Base-by-base conservation (phyloP, 768 basidiomycete genomes). In the Daedaleopsis nitida region DNA sequence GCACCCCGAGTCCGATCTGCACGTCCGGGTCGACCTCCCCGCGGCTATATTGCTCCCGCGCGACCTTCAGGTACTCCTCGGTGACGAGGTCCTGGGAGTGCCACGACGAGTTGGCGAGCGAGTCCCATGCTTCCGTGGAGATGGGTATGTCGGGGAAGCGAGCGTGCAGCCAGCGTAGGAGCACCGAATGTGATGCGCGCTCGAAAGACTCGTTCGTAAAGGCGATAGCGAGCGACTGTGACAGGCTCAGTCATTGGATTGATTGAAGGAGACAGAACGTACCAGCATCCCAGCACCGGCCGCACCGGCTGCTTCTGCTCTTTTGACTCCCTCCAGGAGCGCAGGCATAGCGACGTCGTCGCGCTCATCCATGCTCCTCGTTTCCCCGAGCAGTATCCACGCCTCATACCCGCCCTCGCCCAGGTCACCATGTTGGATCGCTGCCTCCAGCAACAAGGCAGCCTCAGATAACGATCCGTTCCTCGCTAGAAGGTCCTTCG, bases 141-240 rank as follows among this genome's bases (percentile, higher is more conserved):
- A 91, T 76, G 45, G 74, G 78, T 62, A 81, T 79, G 21, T 76
- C 78, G 10, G 85, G 89, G 74, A 83, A 88, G 50, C 83, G 83
- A 39, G 88, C 83, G 57, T 77, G 76, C 52, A 98, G 78, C 92
- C 94, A 98, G 35, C 89, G 89, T 52, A 96, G 83, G 16, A 99
- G 83, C 79, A 89, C 92, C 0, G 86, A 77, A 70, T 96, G 86
- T 3, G 96, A 90, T 8, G 88, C 95, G 12, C 90, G 81, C 68
- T 98, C 96, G 67, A 88, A 90, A 0, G 86, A 85, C 75, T 98
- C 96, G 69, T 98, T 99, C 35, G 96, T 96, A 73, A 92, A 98
- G 10, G 94, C 94, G 64, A 98, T 94, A 1, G 96, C 95, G 37
- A 98, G 83, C 7, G 94, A 94, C 96, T 98, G 68, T 43, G 19